Base-by-base conservation (phyloP, 352 stramenopile species). In the Pythium aphanidermatum region DNA sequence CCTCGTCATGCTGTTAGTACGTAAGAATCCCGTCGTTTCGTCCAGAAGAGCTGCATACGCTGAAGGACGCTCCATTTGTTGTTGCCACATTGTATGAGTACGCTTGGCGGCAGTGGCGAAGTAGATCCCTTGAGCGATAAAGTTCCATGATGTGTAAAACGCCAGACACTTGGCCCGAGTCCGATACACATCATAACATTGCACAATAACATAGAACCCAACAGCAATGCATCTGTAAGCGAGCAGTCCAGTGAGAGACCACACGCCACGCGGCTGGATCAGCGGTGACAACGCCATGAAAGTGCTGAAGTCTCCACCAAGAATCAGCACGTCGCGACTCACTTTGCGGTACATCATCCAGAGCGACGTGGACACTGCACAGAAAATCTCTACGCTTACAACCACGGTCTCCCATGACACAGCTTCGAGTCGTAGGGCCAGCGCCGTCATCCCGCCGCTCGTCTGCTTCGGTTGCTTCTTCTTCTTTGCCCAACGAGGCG, bases 71-170 rank as follows among this genome's bases (percentile, higher is more conserved):
- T 28, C 23, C 8, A n/a, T 19, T 41, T 46, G 19, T 70, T 60
- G 49, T 31, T 66, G 52, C 42, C 64, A 44, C 20, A 63, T 42
- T 10, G 45, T 36, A 37, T 47, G 45, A 4, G 74, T 81, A 14
- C 60, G 51, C 28, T 35, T 42, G 1, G 63, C 53, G 7, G 76
- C 74, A 5, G 46, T 20, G 0, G 29, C 29, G 51, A 89, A 89
- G 65, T 89, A 89, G 24, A 42, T 31, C 34, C 72, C 74, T 46
- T 92, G 77, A 3, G 69, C 51, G n/a, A 85, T 65, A 34, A 90
- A 88, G 55, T 92, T 92, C 80, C 80, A 92, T n/a, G 74, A 86
- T 30, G 80, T 92, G 60, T 86, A 92, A 52, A 92, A 89, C 37
- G 54, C 53, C 39, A 90, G 47, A 34, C 80, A 87, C 26, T 57